Conservation (phyloP, 2,329 filamentous ascomycete species). For the Alternaria hordeiaustralica region DNA sequence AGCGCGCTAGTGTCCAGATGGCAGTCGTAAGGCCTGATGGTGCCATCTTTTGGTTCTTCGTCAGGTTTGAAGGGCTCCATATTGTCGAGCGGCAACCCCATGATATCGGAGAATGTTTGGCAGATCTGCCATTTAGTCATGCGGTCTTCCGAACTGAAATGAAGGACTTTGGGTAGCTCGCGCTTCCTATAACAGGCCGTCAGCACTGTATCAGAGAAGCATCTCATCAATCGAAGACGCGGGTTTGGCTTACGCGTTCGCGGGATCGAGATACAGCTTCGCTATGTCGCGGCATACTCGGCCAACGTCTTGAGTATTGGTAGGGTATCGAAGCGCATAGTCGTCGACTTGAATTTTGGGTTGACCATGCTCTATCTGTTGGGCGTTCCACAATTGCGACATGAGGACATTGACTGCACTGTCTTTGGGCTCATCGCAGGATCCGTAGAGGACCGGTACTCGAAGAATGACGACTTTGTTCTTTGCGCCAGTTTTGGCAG, state of each 20-base stretch:
- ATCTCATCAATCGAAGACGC: not conserved
- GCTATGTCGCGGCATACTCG: constrained; percentile 79
- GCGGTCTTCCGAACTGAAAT: constrained; percentile 85
- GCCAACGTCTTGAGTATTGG: constrained; percentile 85
- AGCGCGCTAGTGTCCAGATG: constrained; percentile 80
- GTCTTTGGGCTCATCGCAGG: constrained; percentile 70
- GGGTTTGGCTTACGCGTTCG: constrained; percentile 34
- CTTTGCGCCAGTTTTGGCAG: constrained; percentile 24
- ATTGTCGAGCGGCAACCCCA: constrained; percentile 72
- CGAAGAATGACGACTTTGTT: constrained; percentile 67
- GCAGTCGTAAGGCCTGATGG: constrained; percentile 85
- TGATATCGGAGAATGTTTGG: constrained; percentile 76
- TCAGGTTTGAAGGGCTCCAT: constrained; percentile 66
- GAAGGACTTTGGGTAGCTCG: constrained; percentile 72
- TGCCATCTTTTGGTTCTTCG: constrained; percentile 71
- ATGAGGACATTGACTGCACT: constrained; percentile 85
- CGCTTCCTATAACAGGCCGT: constrained; percentile 32
- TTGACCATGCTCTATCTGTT: constrained; percentile 59
- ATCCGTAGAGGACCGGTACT: constrained; percentile 84
- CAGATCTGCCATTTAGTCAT: constrained; percentile 93
- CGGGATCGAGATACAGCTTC: constrained; percentile 62
- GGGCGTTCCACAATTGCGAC: constrained; percentile 76
- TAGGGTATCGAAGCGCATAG: constrained; percentile 84
- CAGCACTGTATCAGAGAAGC: not conserved
- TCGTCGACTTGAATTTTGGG: constrained; percentile 77